Evolutionary conservation across 2,329 filamentous ascomycete genomes (phyloP).

Genomic region (Chaetoscypha palmicola): DNA sequence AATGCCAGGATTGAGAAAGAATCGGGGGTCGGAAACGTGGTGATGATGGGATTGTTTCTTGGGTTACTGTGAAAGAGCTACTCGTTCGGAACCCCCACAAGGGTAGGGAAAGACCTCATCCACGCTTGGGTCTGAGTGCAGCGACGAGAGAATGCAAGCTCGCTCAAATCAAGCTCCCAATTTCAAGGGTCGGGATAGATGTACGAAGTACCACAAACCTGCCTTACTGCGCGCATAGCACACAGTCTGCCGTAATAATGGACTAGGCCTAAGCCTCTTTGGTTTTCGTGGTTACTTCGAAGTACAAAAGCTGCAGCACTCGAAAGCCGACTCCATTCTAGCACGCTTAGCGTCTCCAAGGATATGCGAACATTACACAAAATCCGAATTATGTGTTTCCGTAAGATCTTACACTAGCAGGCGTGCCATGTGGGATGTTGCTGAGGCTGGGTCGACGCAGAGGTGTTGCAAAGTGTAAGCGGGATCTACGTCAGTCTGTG

Average conservation of each 20-base stretch:
- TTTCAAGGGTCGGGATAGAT: neutral
- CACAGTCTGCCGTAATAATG: no score
- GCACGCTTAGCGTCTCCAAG: neutral
- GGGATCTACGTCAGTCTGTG: neutral
- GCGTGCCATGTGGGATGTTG: neutral
- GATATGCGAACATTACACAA: neutral
- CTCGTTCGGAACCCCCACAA: neutral
- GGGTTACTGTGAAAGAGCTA: neutral
- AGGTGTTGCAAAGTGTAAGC: neutral
- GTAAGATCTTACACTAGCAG: constrained; percentile 2
- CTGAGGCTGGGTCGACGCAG: neutral
- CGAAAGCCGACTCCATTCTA: neutral
- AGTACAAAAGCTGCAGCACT: neutral
- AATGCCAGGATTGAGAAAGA: neutral
- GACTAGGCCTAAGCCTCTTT: neutral
- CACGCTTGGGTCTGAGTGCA: neutral
- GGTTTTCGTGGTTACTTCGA: neutral
- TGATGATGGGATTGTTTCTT: neutral
- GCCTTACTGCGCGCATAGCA: neutral
- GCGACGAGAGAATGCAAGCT: neutral
- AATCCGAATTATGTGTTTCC: neutral
- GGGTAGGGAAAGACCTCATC: neutral
- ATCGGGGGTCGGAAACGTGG: neutral
- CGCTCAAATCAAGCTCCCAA: neutral
- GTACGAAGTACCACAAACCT: neutral